Conservation (phyloP, 345 rosid genomes). For the Anastatica hierochuntica region DNA sequence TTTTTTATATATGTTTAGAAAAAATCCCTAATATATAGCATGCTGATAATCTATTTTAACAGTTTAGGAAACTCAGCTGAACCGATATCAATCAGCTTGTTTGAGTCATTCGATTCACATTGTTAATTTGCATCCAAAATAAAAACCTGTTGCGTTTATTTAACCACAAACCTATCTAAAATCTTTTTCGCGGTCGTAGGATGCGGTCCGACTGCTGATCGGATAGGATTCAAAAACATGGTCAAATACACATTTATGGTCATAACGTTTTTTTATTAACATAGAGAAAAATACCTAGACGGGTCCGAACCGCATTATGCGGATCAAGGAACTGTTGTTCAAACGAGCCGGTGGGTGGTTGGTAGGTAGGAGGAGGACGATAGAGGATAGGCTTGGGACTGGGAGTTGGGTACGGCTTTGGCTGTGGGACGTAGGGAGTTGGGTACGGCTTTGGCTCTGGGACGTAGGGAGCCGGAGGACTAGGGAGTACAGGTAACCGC, state of each 20-base stretch:
- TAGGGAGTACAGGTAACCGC: neutral
- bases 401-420: constrained; percentile 21
- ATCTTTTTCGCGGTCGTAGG: too few species aligned
- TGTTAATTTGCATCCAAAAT: too few species aligned
- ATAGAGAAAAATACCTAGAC: constrained; percentile 13
- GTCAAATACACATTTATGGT: neutral
- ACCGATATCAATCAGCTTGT: too few species aligned
- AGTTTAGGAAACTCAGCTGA: too few species aligned
- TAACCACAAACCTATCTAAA: too few species aligned
- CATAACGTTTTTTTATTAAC: neutral
- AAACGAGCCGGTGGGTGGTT: constrained; percentile 19
- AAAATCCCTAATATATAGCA: too few species aligned
- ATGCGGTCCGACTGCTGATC: too few species aligned
- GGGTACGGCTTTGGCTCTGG: constrained; percentile 2
- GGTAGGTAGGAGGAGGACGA: constrained; percentile 15
- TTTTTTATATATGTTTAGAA: too few species aligned
- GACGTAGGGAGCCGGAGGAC: constrained; percentile 11
- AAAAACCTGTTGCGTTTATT: too few species aligned
- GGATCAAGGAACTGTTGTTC: constrained; percentile 48
- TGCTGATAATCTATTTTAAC: too few species aligned
- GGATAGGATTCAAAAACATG: too few species aligned
- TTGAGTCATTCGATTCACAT: too few species aligned
- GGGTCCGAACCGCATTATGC: constrained; percentile 48
- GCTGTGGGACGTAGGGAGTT: constrained; percentile 12
- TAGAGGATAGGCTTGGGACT: constrained; percentile 20